phyloP scores from a whole-genome alignment of 2,329 filamentous ascomycete genomes.

The Exophiala alcalophila region DNA sequence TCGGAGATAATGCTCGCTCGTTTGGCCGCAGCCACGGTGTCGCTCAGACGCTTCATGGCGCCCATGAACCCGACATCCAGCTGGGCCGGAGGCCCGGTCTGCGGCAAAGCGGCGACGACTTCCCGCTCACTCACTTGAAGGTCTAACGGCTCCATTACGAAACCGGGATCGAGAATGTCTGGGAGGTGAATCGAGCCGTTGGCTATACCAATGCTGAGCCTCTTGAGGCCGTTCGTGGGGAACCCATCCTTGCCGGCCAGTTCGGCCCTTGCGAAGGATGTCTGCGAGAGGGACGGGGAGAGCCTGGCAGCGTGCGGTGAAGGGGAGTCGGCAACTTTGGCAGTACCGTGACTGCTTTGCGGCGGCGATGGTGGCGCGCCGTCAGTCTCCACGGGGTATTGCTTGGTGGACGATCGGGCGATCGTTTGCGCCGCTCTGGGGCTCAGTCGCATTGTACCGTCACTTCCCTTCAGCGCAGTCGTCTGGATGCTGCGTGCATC shows the following conservation, averaged over 20 bases:
- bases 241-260: constrained; percentile 16
- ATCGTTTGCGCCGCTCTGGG: constrained; percentile 7
- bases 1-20: constrained; percentile 5
- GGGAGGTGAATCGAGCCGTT: constrained; percentile 18
- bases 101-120: no score
- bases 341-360: background rate
- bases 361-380: background rate
- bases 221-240: constrained; percentile 10
- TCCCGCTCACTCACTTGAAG: no score
- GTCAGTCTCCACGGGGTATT: background rate
- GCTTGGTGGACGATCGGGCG: background rate
- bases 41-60: constrained; percentile 7
- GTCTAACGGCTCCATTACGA: no score
- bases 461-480: constrained; percentile 18
- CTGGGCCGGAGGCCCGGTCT: background rate
- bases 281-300: constrained; percentile 2
- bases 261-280: constrained; percentile 12
- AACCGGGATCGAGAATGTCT: no score
- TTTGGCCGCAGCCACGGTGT: constrained; percentile 2
- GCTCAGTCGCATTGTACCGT: constrained; percentile 19
- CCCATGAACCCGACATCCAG: constrained; percentile 1
- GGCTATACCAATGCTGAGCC: constrained; percentile 8
- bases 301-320: background rate
- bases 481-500: constrained; percentile 30
- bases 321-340: no score